These are phyloP conservation scores for Lentinula detonsa DNA, from an alignment of 768 basidiomycete species.

Conservation along the genomic window DNA sequence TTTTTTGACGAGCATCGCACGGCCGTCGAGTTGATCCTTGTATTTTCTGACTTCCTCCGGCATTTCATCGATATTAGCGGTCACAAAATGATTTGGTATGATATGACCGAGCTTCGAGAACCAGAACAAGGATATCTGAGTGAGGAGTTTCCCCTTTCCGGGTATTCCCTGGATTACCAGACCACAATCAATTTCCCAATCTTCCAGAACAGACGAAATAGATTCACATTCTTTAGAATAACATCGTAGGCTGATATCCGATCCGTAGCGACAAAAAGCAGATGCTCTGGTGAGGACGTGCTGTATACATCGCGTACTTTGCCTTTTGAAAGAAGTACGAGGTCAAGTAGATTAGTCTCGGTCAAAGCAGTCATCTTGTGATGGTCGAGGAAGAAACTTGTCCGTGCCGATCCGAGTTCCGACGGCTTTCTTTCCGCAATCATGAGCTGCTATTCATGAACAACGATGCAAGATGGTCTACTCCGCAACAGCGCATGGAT, in stretches of 20 bases:
- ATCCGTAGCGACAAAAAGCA: constrained; percentile 94
- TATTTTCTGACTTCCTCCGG: constrained; percentile 73
- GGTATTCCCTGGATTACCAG: constrained; percentile 72
- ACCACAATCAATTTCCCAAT: background rate
- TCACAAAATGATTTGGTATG: constrained; percentile 88
- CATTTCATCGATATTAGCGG: constrained; percentile 73
- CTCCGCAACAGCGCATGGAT: constrained; percentile 17
- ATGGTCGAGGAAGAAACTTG: background rate
- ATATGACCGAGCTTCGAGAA: constrained; percentile 76
- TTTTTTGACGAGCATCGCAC: constrained; percentile 87
- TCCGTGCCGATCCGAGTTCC: background rate
- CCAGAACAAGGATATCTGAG: constrained; percentile 92
- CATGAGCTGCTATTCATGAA: background rate
- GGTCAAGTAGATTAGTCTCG: constrained; percentile 49
- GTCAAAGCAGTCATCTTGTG: constrained; percentile 32
- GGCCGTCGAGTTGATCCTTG: constrained; percentile 69
- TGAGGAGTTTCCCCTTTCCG: constrained; percentile 86
- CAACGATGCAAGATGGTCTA: background rate
- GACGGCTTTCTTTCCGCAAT: background rate
- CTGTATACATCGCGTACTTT: constrained; percentile 96
- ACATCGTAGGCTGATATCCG: constrained; percentile 97
- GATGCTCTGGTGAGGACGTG: constrained; percentile 59
- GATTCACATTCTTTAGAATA: constrained; percentile 82
- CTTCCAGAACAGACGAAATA: constrained; percentile 1
- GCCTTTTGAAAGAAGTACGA: constrained; percentile 76